Evolutionary conservation across 768 basidiomycete species (phyloP), one percentile per base, ranked within the genome.

Genomic region (Termitomyces heimii): DNA sequence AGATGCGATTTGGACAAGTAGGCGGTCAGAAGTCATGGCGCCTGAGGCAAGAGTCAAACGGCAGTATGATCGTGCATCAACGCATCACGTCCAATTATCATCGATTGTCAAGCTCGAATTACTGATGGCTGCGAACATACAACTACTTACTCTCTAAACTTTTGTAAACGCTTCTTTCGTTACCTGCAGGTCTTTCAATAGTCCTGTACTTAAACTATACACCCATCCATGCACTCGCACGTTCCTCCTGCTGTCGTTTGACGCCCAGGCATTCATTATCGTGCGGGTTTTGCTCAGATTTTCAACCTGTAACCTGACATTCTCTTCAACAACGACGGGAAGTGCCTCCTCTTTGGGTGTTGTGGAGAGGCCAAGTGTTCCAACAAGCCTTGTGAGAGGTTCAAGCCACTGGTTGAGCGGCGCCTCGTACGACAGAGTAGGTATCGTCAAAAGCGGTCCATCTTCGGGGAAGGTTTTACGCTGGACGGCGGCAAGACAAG

Each of bases 1-100:
- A 3, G 92, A 85, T 12, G 89, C 89, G 54, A 93, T 85, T 65
- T 92, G 91, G 5, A 93, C 85, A 54, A 90, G 73, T 22, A 87
- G 66, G 20, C 71, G 74, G 56, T 72, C 72, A 43, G 52, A 28
- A 28, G 45, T 24, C 58, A 59, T 59, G n/a, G 53, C 39, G 9
- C 39, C n/a, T 5, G 9, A 39, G 9, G 39, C n/a, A 49, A 39
- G 48, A n/a, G n/a, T 35, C 29, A 16, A 10, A 18, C 20, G 32
- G 7, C 26, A 20, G 28, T 26, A 47, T 9, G 24, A 48, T 18
- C n/a, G 32, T 5, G 22, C 9, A 35, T 29, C 10, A 32, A 35
- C 29, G n/a, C 44, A 31, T 46, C 37, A 53, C 14, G 9, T 35
- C 9, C 34, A 34, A 35, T 16, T n/a, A 4, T 16, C 14, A 35